These are phyloP conservation scores for Candida berthetii DNA, from an alignment of 805 yeast genomes.

Conservation along the genomic window DNA sequence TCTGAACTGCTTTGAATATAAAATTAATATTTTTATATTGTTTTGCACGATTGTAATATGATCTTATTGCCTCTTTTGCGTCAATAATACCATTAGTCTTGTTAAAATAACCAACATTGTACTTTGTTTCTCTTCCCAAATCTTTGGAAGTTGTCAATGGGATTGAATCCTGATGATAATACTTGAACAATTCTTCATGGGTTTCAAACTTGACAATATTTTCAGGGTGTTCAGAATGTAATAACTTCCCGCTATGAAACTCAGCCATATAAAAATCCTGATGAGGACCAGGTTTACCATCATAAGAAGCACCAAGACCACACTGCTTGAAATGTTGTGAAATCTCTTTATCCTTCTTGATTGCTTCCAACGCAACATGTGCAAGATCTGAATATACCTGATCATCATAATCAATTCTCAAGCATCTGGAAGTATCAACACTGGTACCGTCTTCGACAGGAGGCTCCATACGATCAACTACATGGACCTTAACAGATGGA, in stretches of 20 bases:
- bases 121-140: constrained; percentile 4
- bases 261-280: background rate
- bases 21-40: constrained; percentile 2
- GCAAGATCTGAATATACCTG: constrained; percentile 7
- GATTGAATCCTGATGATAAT: constrained; percentile 1
- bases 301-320: constrained; percentile 10
- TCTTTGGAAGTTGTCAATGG: background rate
- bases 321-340: constrained; percentile 6
- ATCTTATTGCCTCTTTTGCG: constrained; percentile 7
- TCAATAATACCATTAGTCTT: constrained; percentile 9
- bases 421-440: constrained; percentile 12
- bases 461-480: constrained; percentile 12
- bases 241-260: background rate
- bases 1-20: constrained; percentile 8
- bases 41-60: constrained; percentile 9
- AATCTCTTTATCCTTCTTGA: constrained; percentile 6
- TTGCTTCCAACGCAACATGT: constrained; percentile 4
- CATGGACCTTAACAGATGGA: constrained; percentile 5
- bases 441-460: constrained; percentile 11
- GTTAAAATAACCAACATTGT: constrained; percentile 11
- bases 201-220: background rate
- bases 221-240: background rate
- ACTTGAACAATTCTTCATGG: constrained; percentile 1
- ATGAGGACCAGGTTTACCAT: constrained; percentile 1
- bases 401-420: constrained; percentile 9